phyloP scores from a whole-genome alignment of 768 basidiomycete species.

The Tephrocybe sp. region DNA sequence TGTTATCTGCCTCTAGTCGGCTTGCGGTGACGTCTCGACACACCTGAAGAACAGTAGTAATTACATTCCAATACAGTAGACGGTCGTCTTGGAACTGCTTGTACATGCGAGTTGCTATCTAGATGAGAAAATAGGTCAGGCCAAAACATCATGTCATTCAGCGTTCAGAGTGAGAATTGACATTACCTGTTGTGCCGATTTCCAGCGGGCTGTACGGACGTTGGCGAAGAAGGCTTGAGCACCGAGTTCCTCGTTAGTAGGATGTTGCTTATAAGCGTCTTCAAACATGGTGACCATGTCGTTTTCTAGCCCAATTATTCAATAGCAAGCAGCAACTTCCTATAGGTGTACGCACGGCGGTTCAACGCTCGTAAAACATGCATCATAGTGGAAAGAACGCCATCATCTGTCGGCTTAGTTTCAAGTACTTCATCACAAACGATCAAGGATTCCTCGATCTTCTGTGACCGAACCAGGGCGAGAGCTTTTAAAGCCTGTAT shows the following conservation, averaged over 20 bases:
- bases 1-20: background rate
- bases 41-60: constrained; percentile 79
- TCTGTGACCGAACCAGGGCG: constrained; percentile 79
- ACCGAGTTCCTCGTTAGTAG: constrained; percentile 79
- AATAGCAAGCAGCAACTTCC: constrained; percentile 6
- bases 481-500: constrained; percentile 78
- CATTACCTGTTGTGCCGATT: constrained; percentile 75
- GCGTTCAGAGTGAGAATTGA: background rate
- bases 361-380: constrained; percentile 79
- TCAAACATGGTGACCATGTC: constrained; percentile 87
- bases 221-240: constrained; percentile 85
- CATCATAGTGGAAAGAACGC: constrained; percentile 76
- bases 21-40: background rate
- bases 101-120: constrained; percentile 81
- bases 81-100: constrained; percentile 82
- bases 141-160: too few relatives aligned
- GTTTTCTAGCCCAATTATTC: constrained; percentile 40
- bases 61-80: constrained; percentile 82
- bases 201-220: constrained; percentile 78
- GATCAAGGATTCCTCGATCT: constrained; percentile 77
- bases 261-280: constrained; percentile 79
- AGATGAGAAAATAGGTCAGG: constrained; percentile 8
- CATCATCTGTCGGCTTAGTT: constrained; percentile 69
- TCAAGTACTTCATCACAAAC: constrained; percentile 81
- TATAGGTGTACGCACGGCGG: constrained; percentile 42